phyloP scores from a whole-genome alignment of 257 asterid genomes.

The Ilex asprella region DNA sequence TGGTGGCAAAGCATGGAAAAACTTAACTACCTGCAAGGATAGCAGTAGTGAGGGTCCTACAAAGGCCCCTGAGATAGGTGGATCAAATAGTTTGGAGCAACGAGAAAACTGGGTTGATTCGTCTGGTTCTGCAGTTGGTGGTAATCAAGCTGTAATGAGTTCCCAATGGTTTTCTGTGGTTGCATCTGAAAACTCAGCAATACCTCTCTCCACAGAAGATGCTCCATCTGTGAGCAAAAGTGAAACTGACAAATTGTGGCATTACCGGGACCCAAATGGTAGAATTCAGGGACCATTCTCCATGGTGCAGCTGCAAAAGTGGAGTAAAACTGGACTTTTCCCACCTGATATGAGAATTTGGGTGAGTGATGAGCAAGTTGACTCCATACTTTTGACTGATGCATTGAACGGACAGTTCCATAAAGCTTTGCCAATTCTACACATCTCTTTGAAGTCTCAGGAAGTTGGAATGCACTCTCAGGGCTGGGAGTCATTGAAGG shows the following conservation, averaged over 20 bases:
- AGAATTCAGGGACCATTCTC: conserved; percentile 93
- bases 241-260: conserved; percentile 86
- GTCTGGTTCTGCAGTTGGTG: conserved; percentile 16
- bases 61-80: conserved; percentile 23
- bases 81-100: conserved; percentile 29
- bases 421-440: conserved; percentile 35
- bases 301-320: conserved; percentile 69
- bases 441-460: conserved; percentile 24
- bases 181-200: conserved; percentile 33
- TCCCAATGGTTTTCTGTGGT: conserved; percentile 15
- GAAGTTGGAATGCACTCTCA: conserved; percentile 25
- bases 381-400: conserved; percentile 58
- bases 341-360: conserved; percentile 90
- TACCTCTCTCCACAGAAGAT: conserved; percentile 22
- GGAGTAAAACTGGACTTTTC: conserved; percentile 82
- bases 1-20: neutral
- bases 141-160: conserved; percentile 33
- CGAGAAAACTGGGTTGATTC: conserved; percentile 26
- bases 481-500: conserved; percentile 20
- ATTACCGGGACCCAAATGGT: conserved; percentile 90
- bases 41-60: conserved; percentile 21
- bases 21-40: neutral
- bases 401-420: conserved; percentile 54
- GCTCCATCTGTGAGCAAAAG: conserved; percentile 32
- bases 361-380: conserved; percentile 68